A percentile compares a stretch with the other conserved stretches of the same genome.
phyloP scores from a whole-genome alignment of 257 asterid species.

The Fraxinus excelsior region DNA sequence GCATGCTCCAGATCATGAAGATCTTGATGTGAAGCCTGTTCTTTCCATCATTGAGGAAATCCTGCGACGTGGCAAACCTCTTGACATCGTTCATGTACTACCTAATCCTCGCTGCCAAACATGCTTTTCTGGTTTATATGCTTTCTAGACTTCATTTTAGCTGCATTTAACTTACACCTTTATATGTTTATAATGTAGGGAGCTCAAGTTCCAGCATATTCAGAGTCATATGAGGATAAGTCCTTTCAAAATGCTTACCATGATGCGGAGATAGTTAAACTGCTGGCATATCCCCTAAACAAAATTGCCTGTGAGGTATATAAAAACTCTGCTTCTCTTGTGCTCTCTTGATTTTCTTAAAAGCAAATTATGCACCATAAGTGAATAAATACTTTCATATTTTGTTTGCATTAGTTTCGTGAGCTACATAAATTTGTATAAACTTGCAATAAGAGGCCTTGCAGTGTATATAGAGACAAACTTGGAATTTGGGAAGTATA shows the following conservation, averaged over 20 bases:
- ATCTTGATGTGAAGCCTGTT: slow-evolving; percentile 56
- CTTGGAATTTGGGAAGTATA: neutral
- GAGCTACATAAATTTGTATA: neutral
- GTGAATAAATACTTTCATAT: neutral
- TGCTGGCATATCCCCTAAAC: slow-evolving; percentile 69
- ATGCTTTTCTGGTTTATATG: too few relatives aligned
- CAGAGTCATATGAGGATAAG: slow-evolving; percentile 32
- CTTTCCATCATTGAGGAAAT: slow-evolving; percentile 62
- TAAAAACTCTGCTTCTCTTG: neutral
- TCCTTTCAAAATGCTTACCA: slow-evolving; percentile 32
- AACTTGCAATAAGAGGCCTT: neutral
- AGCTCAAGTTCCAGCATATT: slow-evolving; percentile 18
- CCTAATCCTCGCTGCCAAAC: neutral
- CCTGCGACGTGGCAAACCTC: slow-evolving; percentile 44
- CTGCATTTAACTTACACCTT: neutral
- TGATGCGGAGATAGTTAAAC: slow-evolving; percentile 49
- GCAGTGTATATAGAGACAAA: neutral
- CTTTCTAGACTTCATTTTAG: neutral
- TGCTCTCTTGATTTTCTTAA: neutral
- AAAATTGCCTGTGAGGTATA: slow-evolving; percentile 66
- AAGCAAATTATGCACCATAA: neutral
- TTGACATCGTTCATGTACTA: slow-evolving; percentile 14
- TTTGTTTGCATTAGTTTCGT: neutral
- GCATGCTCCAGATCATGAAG: slow-evolving; percentile 58
- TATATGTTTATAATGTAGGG: slow-evolving; percentile 17